Conservation (phyloP, 306 rosid species). For the Castanea crenata region DNA sequence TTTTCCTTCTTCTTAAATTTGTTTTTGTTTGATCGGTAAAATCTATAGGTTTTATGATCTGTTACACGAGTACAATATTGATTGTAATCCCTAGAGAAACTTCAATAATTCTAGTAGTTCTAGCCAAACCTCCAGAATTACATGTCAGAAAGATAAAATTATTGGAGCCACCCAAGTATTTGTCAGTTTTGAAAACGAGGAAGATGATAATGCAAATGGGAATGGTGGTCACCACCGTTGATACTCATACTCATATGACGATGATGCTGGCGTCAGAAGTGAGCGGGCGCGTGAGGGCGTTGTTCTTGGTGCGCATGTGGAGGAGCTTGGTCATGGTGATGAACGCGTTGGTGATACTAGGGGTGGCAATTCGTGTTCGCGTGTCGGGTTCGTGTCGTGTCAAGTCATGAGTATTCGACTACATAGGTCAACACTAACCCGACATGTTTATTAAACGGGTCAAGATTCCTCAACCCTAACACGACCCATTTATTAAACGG, state of each 20-base stretch:
- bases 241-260: background rate
- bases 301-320: slow-evolving; percentile 48
- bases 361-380: no score
- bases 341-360: slow-evolving; percentile 29
- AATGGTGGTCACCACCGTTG: background rate
- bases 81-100: background rate
- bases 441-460: no score
- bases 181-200: background rate
- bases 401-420: no score
- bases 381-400: no score
- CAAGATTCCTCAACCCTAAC: no score
- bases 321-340: slow-evolving; percentile 54
- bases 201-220: background rate
- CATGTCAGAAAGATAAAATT: background rate
- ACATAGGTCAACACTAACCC: no score
- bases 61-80: background rate
- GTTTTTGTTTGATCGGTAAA: no score
- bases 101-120: background rate
- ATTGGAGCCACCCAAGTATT: background rate
- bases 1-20: no score
- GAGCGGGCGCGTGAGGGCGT: slow-evolving; percentile 52
- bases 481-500: no score
- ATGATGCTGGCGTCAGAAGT: slow-evolving; percentile 60
- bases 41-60: background rate
- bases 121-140: background rate